These are phyloP conservation scores for Maudiozyma bulderi DNA, from an alignment of 805 yeast genomes.

Conservation along the genomic window DNA sequence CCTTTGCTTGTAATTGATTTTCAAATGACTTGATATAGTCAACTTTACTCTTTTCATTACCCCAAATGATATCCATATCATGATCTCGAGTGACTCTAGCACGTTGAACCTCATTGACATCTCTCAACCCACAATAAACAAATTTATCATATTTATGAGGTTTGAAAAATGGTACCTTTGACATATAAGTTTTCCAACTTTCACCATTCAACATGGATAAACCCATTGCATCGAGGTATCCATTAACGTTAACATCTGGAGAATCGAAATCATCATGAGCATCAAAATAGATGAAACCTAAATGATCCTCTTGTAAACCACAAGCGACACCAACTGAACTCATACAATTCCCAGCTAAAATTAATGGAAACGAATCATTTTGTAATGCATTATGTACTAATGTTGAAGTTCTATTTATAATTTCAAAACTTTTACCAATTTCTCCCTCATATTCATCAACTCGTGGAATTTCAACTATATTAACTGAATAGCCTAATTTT, in stretches of 20 bases:
- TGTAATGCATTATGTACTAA: background rate
- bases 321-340: background rate
- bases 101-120: background rate
- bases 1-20: background rate
- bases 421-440: conserved; percentile 1
- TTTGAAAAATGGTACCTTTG: background rate
- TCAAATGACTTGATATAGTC: background rate
- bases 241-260: background rate
- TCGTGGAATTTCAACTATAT: background rate
- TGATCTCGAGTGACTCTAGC: background rate
- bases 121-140: background rate
- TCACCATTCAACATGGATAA: background rate
- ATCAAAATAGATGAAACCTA: background rate
- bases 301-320: background rate
- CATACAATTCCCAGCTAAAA: background rate
- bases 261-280: conserved; percentile 1
- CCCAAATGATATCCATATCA: background rate
- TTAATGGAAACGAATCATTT: background rate
- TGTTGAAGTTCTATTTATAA: background rate
- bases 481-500: background rate
- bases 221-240: background rate
- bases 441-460: conserved; percentile 1
- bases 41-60: background rate
- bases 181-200: background rate
- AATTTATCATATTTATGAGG: background rate